Base-by-base conservation (phyloP, 2,329 filamentous ascomycete species). In the Fusarium liriodendri region DNA sequence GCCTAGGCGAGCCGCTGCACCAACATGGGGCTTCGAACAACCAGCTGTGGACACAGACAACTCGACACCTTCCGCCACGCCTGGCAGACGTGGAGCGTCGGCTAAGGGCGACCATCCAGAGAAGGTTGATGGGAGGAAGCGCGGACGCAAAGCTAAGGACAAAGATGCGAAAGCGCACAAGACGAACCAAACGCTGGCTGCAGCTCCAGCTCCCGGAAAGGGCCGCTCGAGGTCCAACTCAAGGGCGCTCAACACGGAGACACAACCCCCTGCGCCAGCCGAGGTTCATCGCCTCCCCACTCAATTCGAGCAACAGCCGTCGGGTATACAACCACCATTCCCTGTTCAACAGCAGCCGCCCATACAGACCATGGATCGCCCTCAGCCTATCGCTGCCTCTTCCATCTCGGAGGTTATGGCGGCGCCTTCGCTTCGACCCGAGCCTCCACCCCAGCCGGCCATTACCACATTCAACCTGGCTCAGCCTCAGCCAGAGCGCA, bases 1-100 rank as follows among this genome's bases (percentile, higher is more conserved):
- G 18, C 90, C 90, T n/a, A 86, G 90, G 42, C 87, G 90, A 74
- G 90, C 90, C 25, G 89, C 89, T 20, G 93, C 94, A 13, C 93
- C 94, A 5, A 94, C 91, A 0, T 95, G 92, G 85, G 90, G 89
- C 47, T 89, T 88, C 67, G 92, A 94, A 77, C 92, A 82, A 77
- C 85, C 79, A 64, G 82, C 84, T 11, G 86, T 84, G 33, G 92
- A 94, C 67, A 88, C 88, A 18, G 93, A 94, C 76, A 86, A 84
- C 50, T 83, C 85, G 57, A 89, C 90, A 3, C 87, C 88, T 11
- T 85, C 85, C 11, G 87, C 88, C n/a, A 92, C 90, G 4, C 89
- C 89, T 3, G 85, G 86, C 5, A 87, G 88, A 27, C 86, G 89
- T 67, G 87, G 85, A 66, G 84, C 76, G 18, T 80, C 79, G 32